Conservation (phyloP, 495 filamentous ascomycete genomes). For the Trichoderma gamsii region DNA sequence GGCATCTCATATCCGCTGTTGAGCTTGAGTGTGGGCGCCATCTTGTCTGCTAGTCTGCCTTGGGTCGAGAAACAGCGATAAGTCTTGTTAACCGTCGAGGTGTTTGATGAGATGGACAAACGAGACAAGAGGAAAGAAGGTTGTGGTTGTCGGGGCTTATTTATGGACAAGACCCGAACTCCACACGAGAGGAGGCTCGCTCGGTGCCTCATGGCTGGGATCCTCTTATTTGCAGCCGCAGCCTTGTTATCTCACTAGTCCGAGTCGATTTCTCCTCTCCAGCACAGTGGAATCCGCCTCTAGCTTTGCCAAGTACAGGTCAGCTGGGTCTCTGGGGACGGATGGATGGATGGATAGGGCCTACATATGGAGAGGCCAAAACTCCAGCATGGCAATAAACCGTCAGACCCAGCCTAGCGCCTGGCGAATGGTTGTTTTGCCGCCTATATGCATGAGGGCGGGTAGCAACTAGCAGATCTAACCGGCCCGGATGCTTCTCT, state of each 20-base stretch:
- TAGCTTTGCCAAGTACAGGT: conserved; percentile 6
- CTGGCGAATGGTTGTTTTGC: neutral
- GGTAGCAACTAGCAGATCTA: conserved; percentile 13
- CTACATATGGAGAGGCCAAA: neutral
- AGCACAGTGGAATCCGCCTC: neutral
- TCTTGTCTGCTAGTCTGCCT: conserved; percentile 23
- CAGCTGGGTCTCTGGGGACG: neutral
- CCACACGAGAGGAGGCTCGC: conserved; percentile 2
- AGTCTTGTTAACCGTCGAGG: neutral
- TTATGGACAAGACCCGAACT: conserved; percentile 6
- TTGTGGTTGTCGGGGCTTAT: neutral
- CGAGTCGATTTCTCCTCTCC: neutral
- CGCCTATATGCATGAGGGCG: conserved; percentile 12
- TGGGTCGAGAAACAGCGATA: conserved; percentile 4
- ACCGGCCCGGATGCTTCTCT: conserved; percentile 9
- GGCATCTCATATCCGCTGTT: conserved; percentile 81
- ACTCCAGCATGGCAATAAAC: neutral
- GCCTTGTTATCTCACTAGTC: conserved; percentile 1
- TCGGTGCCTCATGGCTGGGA: neutral
- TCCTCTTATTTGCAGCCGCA: conserved; percentile 5
- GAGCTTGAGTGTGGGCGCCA: conserved; percentile 62
- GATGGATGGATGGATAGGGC: neutral
- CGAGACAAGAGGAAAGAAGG: conserved; percentile 12
- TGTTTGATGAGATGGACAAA: neutral
- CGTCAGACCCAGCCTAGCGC: conserved; percentile 1